A percentile compares a stretch with the other conserved stretches of the same genome.
Evolutionary conservation across 1,284 basidiomycete genomes (phyloP).

Genomic region (Coniophora puteana): DNA sequence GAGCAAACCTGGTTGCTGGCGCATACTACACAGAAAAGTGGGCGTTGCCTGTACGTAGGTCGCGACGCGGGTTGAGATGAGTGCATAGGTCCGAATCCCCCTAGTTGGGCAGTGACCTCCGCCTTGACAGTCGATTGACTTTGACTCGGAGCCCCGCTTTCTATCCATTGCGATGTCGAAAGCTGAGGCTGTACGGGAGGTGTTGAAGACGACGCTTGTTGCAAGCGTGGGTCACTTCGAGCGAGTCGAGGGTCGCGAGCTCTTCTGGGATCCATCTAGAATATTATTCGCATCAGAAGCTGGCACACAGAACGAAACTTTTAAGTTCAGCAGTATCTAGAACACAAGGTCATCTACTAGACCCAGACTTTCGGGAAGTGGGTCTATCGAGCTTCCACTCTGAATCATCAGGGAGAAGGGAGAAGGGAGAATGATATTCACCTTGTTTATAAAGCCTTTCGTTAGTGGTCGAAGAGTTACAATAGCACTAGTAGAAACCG

Average conservation of each 20-base stretch:
- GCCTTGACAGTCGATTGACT: slow-evolving; percentile 16
- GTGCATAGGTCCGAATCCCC: slow-evolving; percentile 6
- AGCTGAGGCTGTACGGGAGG: slow-evolving; percentile 36
- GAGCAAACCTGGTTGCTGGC: slow-evolving; percentile 91
- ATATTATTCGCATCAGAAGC: slow-evolving; percentile 7
- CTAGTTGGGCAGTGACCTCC: slow-evolving; percentile 8
- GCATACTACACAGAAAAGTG: slow-evolving; percentile 96
- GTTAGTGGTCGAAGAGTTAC: no score
- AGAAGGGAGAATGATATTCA: slow-evolving; percentile 9
- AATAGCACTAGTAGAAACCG: no score
- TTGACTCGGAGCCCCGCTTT: slow-evolving; percentile 14
- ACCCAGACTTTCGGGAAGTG: slow-evolving; percentile 46
- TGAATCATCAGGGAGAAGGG: slow-evolving; percentile 62
- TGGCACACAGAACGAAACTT: slow-evolving; percentile 10
- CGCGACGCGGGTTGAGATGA: slow-evolving; percentile 10
- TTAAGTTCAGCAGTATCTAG: slow-evolving; percentile 82
- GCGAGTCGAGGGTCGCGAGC: slow-evolving; percentile 75
- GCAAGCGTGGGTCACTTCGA: slow-evolving; percentile 62
- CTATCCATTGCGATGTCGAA: slow-evolving; percentile 26
- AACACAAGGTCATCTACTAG: slow-evolving; percentile 74
- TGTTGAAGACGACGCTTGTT: slow-evolving; percentile 42
- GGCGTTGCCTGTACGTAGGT: slow-evolving; percentile 54
- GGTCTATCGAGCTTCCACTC: slow-evolving; percentile 84
- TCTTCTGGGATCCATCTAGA: slow-evolving; percentile 71
- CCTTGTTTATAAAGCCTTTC: no score